These are phyloP conservation scores for Purshia tridentata DNA, from an alignment of 306 rosid species.

Conservation along the genomic window DNA sequence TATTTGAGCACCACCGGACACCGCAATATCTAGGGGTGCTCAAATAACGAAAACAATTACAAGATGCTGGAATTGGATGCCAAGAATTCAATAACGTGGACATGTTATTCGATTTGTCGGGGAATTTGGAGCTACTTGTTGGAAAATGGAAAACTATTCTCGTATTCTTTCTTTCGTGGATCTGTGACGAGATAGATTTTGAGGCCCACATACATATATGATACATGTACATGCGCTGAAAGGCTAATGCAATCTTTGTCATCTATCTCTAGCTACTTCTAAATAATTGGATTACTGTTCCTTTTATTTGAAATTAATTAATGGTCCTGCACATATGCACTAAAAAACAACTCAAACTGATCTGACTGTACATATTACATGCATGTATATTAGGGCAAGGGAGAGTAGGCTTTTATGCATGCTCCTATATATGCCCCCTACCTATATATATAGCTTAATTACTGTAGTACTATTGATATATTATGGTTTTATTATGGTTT, in stretches of 20 bases:
- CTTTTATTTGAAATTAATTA: too few relatives aligned
- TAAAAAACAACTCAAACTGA: not conserved
- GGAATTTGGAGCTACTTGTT: conserved; percentile 20
- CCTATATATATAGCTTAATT: too few relatives aligned
- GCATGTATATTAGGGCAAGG: not conserved
- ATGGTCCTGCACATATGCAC: not conserved
- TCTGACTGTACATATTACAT: not conserved
- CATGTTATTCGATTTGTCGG: conserved; percentile 44
- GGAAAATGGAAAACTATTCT: not conserved
- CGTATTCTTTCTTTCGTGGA: not conserved
- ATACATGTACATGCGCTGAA: not conserved
- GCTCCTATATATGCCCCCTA: too few relatives aligned
- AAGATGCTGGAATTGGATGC: conserved; percentile 29
- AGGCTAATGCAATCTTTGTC: conserved; percentile 26
- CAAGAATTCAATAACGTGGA: conserved; percentile 24
- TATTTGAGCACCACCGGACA: too few relatives aligned
- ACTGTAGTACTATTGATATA: too few relatives aligned
- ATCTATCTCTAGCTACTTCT: conserved; percentile 10
- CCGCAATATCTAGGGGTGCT: conserved; percentile 14
- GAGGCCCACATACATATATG: not conserved
- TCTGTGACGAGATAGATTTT: not conserved
- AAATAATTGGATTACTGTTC: too few relatives aligned
- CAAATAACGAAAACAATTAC: not conserved
- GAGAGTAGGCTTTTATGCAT: too few relatives aligned
- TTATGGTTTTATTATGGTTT: too few relatives aligned